Base-by-base conservation (phyloP, 805 yeast species). In the Kazachstania africana region DNA sequence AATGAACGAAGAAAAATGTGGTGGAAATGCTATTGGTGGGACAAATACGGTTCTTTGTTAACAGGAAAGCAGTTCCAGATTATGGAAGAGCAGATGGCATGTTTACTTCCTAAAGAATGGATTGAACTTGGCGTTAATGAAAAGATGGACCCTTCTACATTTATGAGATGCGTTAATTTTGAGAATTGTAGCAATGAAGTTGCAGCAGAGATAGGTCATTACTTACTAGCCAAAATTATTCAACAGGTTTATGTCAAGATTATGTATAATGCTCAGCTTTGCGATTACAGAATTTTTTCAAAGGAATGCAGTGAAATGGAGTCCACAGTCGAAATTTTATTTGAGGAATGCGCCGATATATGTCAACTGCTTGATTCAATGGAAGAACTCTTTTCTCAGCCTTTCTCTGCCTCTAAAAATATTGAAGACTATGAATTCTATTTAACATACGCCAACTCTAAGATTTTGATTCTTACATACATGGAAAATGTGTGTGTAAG, bases 1-100 rank as follows among this genome's bases (percentile, higher is more conserved):
- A 39, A 43, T 13, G 16, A 28, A 15, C 28, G 29, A 6, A 31
- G 48, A 12, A 24, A 24, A 20, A 9, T 38, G 4, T 43, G 44
- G 44, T 43, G 46, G 48, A 34, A 31, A 9, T 27, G 35, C 16
- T 34, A 33, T 14, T 39, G 44, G 45, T 40, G 44, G 44, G 45
- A 40, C 32, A 34, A 33, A 16, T 43, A 44, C 46, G 29, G 26
- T 27, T 19, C 43, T 4, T 9, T 35, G 2, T 16, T 26, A 4
- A 29, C 41, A 3, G 46, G 46, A 1, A 43, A 40, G 18, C 36
- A 37, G 8, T 30, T 33, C 5, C 9, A 32, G 13, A 27, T 40
- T 2, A 16, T 34, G 8, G 37, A 36, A 8, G 22, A 28, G 10
- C 24, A 20, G 9, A 31, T 22, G 6, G 25, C 21, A 8, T 42